phyloP scores from a whole-genome alignment of 2,329 filamentous ascomycete genomes.

The Alternaria novae-zelandiae region DNA sequence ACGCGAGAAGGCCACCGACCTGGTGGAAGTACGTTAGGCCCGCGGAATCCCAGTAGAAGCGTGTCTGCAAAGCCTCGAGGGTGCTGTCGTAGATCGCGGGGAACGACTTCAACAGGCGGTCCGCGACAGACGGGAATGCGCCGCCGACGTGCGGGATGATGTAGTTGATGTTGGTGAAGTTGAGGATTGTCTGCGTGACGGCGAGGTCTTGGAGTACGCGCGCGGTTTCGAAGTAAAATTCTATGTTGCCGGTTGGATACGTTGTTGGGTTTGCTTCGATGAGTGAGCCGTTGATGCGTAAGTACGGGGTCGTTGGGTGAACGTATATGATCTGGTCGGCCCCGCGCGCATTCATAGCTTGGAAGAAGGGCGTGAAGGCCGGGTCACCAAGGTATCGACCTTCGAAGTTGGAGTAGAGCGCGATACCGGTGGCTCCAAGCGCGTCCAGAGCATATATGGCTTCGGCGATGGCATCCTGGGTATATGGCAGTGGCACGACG shows the following conservation, averaged over 20 bases:
- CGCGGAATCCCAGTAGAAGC: slow-evolving; percentile 13
- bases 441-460: slow-evolving; percentile 2
- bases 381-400: slow-evolving; percentile 7
- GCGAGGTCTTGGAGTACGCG: slow-evolving; percentile 8
- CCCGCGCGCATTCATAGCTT: neutral
- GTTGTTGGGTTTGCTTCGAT: slow-evolving; percentile 7
- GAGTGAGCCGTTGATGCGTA: neutral
- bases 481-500: slow-evolving; percentile 12
- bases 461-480: neutral
- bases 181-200: slow-evolving; percentile 5
- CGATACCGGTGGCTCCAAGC: slow-evolving; percentile 5
- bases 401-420: slow-evolving; percentile 14
- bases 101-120: slow-evolving; percentile 2
- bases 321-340: slow-evolving; percentile 8
- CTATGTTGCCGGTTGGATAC: slow-evolving; percentile 7
- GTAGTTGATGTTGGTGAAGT: slow-evolving; percentile 14
- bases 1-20: slow-evolving; percentile 8
- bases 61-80: neutral
- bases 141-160: slow-evolving; percentile 16
- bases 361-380: slow-evolving; percentile 7
- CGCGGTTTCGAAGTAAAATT: slow-evolving; percentile 21
- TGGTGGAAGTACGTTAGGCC: slow-evolving; percentile 12
- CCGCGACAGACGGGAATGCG: slow-evolving; percentile 8
- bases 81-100: slow-evolving; percentile 2
- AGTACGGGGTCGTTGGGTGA: slow-evolving; percentile 7